Evolutionary conservation across 495 filamentous ascomycete species (phyloP).

Genomic region (Hyaloscypha hepaticicola): DNA sequence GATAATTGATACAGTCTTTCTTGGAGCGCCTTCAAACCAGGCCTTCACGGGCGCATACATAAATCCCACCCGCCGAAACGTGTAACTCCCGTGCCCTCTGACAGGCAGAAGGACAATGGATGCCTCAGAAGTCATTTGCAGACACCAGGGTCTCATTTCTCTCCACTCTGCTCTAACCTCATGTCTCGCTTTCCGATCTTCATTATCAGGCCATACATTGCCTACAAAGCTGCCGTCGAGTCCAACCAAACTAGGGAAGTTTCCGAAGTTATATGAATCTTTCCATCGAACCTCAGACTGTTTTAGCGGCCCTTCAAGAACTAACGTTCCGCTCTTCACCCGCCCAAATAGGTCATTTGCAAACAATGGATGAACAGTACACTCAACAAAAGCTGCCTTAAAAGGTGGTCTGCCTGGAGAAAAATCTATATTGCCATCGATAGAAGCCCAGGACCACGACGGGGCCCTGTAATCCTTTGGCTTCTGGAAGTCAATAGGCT

Average conservation of each 20-base stretch:
- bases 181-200: not conserved
- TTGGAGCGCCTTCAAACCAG: not conserved
- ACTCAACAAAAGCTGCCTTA: not conserved
- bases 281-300: not conserved
- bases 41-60: not conserved
- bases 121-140: not conserved
- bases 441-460: constrained; percentile 14
- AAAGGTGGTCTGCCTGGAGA: not conserved
- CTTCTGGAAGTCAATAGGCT: not conserved
- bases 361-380: not conserved
- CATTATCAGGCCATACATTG: not conserved
- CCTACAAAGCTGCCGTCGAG: not conserved
- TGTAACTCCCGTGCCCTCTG: not conserved
- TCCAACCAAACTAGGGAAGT: not conserved
- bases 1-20: not conserved
- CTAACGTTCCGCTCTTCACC: not conserved
- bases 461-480: not conserved
- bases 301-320: not conserved
- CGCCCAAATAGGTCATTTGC: not conserved
- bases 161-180: not conserved
- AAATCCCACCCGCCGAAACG: not conserved
- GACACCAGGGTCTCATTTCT: not conserved
- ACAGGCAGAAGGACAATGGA: not conserved
- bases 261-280: not conserved
- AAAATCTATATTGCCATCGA: not conserved